Evolutionary conservation across 2,329 filamentous ascomycete species (phyloP).

Genomic region (Trichoderma sp.): DNA sequence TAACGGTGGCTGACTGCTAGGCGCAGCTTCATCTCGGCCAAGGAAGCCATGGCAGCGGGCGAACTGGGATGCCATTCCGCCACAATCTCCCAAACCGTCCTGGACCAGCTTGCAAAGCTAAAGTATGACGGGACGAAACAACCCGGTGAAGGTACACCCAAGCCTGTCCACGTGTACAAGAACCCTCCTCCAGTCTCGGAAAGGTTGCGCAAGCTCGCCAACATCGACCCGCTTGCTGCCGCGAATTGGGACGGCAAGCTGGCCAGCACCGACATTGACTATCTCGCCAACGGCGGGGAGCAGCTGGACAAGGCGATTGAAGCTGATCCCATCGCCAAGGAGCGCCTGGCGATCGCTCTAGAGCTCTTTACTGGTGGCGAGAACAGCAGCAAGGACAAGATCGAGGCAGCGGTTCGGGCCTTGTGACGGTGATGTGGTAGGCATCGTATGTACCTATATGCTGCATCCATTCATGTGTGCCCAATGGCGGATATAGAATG

Average conservation of each 20-base stretch:
- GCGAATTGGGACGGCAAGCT: constrained; percentile 45
- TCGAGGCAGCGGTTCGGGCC: constrained; percentile 37
- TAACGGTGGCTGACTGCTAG: background rate
- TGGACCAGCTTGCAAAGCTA: constrained; percentile 45
- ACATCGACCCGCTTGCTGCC: constrained; percentile 45
- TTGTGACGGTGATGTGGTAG: constrained; percentile 13
- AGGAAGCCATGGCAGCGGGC: constrained; percentile 50
- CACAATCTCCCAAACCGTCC: constrained; percentile 32
- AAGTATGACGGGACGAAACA: constrained; percentile 43
- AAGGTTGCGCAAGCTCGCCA: constrained; percentile 42
- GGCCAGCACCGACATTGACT: constrained; percentile 47
- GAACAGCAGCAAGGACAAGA: constrained; percentile 43
- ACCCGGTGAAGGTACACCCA: constrained; percentile 44
- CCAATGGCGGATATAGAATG: background rate
- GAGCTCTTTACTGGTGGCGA: constrained; percentile 47
- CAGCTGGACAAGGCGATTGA: constrained; percentile 48
- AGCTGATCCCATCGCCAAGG: constrained; percentile 43
- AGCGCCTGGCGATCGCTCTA: constrained; percentile 45
- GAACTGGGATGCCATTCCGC: constrained; percentile 48
- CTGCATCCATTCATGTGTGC: background rate
- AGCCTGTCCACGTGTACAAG: constrained; percentile 46
- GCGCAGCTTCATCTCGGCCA: constrained; percentile 46
- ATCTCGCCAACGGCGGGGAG: constrained; percentile 49
- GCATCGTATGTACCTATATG: background rate
- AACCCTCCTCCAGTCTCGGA: constrained; percentile 39